A percentile compares a stretch with the other conserved stretches of the same genome.
phyloP scores from a whole-genome alignment of 148 eudicot genomes.

The Chenopodium formosanum region DNA sequence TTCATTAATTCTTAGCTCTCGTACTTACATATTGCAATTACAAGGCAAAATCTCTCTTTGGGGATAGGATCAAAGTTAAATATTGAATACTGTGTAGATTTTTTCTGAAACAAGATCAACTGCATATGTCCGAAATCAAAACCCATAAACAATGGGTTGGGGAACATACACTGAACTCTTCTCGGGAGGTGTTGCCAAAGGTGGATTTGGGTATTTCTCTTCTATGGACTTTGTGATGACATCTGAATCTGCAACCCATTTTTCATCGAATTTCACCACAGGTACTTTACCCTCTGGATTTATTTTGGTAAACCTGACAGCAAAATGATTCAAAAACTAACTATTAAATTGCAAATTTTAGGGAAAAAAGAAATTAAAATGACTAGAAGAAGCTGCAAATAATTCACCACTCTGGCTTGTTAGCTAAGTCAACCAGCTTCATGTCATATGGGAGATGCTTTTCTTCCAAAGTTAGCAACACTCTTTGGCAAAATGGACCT shows the following conservation, averaged over 20 bases:
- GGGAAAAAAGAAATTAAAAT: not conserved
- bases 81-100: not conserved
- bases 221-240: constrained; percentile 69
- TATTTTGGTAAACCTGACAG: constrained; percentile 61
- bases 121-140: not conserved
- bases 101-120: not conserved
- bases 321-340: not conserved
- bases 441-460: constrained; percentile 80
- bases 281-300: constrained; percentile 97
- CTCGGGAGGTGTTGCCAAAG: constrained; percentile 77
- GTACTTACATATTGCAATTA: not conserved
- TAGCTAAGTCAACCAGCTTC: constrained; percentile 67
- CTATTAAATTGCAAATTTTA: not conserved
- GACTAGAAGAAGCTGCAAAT: not conserved
- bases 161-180: constrained; percentile 69
- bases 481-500: constrained; percentile 93
- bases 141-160: not conserved
- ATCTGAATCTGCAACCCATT: constrained; percentile 95
- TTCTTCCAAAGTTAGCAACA: constrained; percentile 83
- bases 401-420: constrained; percentile 82
- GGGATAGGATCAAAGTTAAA: not conserved
- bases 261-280: constrained; percentile 72
- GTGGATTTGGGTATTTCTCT: constrained; percentile 80
- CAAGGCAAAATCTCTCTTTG: not conserved
- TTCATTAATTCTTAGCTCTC: not conserved